Evolutionary conservation across 2,329 filamentous ascomycete species (phyloP).

Genomic region (Didymosphaeria variabile): DNA sequence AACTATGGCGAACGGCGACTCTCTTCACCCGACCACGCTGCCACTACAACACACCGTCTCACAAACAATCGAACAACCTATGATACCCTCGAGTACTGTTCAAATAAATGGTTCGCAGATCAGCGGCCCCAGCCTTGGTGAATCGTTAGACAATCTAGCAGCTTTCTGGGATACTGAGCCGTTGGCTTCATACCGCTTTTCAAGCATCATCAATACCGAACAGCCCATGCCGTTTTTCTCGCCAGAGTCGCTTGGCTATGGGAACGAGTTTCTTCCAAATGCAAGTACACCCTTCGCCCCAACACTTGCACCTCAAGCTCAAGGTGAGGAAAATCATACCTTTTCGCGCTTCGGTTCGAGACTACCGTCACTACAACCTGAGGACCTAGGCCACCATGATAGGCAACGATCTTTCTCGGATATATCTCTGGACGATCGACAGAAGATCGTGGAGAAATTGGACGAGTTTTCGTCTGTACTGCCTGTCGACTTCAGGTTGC

Average conservation of each 20-base stretch:
- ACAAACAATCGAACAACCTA: slow-evolving; percentile 25
- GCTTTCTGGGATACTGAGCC: slow-evolving; percentile 51
- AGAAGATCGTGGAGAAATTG: slow-evolving; percentile 64
- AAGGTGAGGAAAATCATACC: slow-evolving; percentile 40
- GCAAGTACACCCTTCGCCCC: slow-evolving; percentile 18
- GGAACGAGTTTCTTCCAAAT: slow-evolving; percentile 34
- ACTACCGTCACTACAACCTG: slow-evolving; percentile 51
- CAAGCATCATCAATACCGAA: slow-evolving; percentile 51
- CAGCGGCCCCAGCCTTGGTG: slow-evolving; percentile 33
- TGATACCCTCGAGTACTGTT: slow-evolving; percentile 6
- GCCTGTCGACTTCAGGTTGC: slow-evolving; percentile 71
- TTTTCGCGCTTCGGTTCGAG: slow-evolving; percentile 52
- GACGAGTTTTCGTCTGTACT: slow-evolving; percentile 69
- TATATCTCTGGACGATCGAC: slow-evolving; percentile 45
- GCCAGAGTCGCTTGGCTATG: slow-evolving; percentile 48
- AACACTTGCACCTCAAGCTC: slow-evolving; percentile 24
- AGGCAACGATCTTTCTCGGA: slow-evolving; percentile 40
- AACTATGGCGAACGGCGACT: slow-evolving; percentile 27
- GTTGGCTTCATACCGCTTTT: slow-evolving; percentile 51
- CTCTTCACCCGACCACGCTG: slow-evolving; percentile 20
- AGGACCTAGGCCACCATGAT: slow-evolving; percentile 34
- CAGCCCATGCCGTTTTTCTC: slow-evolving; percentile 55
- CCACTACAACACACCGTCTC: slow-evolving; percentile 25
- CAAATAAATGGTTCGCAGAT: slow-evolving; percentile 28
- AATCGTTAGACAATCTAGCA: slow-evolving; percentile 50